Evolutionary conservation across 1,139 yeast species (phyloP).

Genomic region (Candida sp.): DNA sequence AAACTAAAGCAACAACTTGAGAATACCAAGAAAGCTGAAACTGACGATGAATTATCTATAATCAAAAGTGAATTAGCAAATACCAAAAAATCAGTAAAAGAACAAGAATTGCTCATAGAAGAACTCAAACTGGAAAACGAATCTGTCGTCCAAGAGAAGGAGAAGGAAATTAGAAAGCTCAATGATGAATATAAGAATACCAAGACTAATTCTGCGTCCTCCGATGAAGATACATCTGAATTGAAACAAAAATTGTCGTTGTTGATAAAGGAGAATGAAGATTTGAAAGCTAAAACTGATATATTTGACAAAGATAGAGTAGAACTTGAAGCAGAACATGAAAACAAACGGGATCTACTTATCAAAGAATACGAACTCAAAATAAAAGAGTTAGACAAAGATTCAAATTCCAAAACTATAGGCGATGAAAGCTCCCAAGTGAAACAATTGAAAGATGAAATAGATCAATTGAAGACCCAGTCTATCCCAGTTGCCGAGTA

Average conservation of each 20-base stretch:
- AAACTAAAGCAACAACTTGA: not conserved
- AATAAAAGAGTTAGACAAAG: not conserved
- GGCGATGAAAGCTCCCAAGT: not conserved
- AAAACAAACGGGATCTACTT: too few species aligned
- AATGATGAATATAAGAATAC: not conserved
- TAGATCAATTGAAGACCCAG: not conserved
- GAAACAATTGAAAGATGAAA: constrained; percentile 1
- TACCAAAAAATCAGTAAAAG: not conserved
- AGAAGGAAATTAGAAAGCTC: not conserved
- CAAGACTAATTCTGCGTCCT: too few species aligned
- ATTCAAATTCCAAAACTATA: not conserved
- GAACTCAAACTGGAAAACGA: not conserved
- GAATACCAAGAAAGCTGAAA: not conserved
- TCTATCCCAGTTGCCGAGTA: not conserved
- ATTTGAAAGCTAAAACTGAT: constrained; percentile 1
- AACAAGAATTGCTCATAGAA: not conserved
- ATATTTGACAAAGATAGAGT: not conserved
- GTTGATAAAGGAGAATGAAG: constrained; percentile 1
- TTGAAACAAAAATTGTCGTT: not conserved
- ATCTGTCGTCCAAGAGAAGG: not conserved
- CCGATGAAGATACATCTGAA: not conserved
- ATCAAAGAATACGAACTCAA: too few species aligned
- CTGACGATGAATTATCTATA: not conserved
- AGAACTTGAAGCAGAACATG: not conserved
- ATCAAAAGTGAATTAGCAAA: not conserved